Base-by-base conservation (phyloP, 2,329 filamentous ascomycete genomes). In the Clonostachys byssicola region DNA sequence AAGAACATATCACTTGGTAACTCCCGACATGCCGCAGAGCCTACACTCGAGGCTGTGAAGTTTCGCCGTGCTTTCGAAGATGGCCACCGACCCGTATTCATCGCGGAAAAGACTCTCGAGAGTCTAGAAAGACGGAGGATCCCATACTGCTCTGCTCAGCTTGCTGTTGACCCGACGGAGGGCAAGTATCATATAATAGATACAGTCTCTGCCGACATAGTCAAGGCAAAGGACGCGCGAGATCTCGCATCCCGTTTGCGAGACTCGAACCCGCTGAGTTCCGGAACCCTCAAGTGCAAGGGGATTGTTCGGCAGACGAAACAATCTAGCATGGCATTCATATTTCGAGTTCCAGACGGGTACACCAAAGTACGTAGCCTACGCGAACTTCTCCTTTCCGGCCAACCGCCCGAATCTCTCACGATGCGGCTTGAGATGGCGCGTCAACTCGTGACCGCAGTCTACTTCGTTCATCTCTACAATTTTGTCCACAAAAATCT, bases 401-500 rank as follows among this genome's bases (percentile, higher is more conserved):
- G 34, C 47, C 38, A 18, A 40, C 38, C 10, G 17, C 45, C 43
- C 36, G 48, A 30, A 44, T 56, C 5, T 50, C 50, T n/a, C 44
- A 40, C 12, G n/a, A 17, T 18, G 13, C 42, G 42, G 17, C 42
- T 43, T n/a, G 17, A 43, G 10, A 33, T 33, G n/a, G 42, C 16
- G 7, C 17, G 42, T 13, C 52, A 43, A 16, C 40, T 46, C 18
- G 33, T 41, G 12, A 44, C 30, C 36, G 33, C 44, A 8, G 47
- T 46, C 9, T 30, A 42, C 30, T 45, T 47, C 16, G 66, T 75
- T 13, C 67, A 77, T 59, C 72, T 75, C 5, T 61, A 62, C 23
- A 60, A 58, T 10, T 69, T 73, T 42, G 71, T 74, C 4, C 70
- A 75, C 58, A 75, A 74, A 50, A 70, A 64, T 44, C 65, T 75